These are phyloP conservation scores for Podaxis sp. DNA, from an alignment of 768 basidiomycete species.

Conservation along the genomic window DNA sequence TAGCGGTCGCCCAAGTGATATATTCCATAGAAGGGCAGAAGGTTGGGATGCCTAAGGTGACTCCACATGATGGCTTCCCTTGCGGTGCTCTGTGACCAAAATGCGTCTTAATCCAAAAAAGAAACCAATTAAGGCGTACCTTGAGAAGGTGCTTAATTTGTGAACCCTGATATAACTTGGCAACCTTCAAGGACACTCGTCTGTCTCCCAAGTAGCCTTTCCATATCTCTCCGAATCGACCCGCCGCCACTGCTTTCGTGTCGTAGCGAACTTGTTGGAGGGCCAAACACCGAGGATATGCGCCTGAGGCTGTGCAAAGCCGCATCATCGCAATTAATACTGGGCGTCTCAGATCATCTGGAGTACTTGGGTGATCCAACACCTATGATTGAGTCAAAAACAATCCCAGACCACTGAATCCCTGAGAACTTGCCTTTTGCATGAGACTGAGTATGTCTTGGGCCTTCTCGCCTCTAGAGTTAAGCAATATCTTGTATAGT, in stretches of 20 bases:
- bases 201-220: slow-evolving; percentile 20
- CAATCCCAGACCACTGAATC: not conserved
- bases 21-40: slow-evolving; percentile 41
- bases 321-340: slow-evolving; percentile 7
- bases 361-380: not conserved
- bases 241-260: slow-evolving; percentile 19
- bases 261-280: slow-evolving; percentile 20
- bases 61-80: slow-evolving; percentile 32
- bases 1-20: slow-evolving; percentile 25
- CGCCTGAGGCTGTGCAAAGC: slow-evolving; percentile 25
- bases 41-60: slow-evolving; percentile 27
- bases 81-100: not conserved
- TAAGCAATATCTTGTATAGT: not conserved
- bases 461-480: not conserved
- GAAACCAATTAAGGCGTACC: slow-evolving; percentile 14
- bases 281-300: slow-evolving; percentile 28
- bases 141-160: slow-evolving; percentile 21
- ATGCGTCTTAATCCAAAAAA: not conserved
- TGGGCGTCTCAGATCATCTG: not conserved
- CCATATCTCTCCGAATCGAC: slow-evolving; percentile 32
- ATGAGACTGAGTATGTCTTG: not conserved
- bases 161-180: slow-evolving; percentile 25
- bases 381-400: not conserved
- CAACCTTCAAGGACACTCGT: slow-evolving; percentile 25
- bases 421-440: not conserved